Percentiles rank a stretch among this genome's conserved stretches.
Conservation (phyloP, 202 grass and related monocot genomes). For the Miscanthus sacchariflorus region DNA sequence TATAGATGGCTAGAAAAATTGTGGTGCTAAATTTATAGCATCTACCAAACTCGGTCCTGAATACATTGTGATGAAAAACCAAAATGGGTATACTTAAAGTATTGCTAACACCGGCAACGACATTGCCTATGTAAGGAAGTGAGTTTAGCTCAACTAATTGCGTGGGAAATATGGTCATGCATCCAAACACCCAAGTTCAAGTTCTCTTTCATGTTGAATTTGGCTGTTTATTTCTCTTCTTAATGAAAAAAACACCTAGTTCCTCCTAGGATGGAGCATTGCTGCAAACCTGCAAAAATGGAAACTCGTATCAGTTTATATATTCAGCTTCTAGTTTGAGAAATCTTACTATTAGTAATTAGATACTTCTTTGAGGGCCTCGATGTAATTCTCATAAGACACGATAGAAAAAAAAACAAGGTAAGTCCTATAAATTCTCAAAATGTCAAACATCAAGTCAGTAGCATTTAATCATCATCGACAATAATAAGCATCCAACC, state of each 20-base stretch:
- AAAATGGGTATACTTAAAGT: neutral
- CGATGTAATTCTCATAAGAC: neutral
- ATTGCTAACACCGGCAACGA: neutral
- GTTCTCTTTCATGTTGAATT: neutral
- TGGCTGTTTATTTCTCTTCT: neutral
- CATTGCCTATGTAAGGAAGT: neutral
- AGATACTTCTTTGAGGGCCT: neutral
- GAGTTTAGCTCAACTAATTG: neutral
- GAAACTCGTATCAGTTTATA: neutral
- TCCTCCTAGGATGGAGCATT: neutral
- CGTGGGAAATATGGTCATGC: neutral
- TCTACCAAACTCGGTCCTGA: too few relatives aligned
- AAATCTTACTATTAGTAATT: neutral
- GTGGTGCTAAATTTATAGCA: too few relatives aligned
- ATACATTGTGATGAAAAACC: too few relatives aligned
- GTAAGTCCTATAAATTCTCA: too few relatives aligned
- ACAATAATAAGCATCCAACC: neutral
- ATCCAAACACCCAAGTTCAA: neutral
- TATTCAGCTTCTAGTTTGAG: neutral
- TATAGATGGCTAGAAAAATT: too few relatives aligned
- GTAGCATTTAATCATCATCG: neutral
- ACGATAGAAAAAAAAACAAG: too few relatives aligned
- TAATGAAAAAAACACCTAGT: neutral
- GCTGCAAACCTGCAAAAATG: neutral
- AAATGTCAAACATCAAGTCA: neutral